These are phyloP conservation scores for Naganishia friedmannii DNA, from an alignment of 768 basidiomycete genomes.

Conservation along the genomic window DNA sequence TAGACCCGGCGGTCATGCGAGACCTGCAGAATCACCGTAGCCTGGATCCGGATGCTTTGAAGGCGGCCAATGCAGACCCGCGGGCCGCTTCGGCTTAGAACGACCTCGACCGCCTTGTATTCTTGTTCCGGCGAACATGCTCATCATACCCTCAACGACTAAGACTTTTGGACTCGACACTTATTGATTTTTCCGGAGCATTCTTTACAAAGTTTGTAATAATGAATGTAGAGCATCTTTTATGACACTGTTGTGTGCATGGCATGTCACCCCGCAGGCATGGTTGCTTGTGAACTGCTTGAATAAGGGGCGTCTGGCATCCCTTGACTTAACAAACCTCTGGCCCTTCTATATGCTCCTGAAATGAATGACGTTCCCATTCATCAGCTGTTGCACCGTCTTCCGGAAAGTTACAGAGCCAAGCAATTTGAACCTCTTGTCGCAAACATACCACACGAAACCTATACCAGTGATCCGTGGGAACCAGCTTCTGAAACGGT, in stretches of 20 bases:
- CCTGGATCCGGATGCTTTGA: constrained; percentile 21
- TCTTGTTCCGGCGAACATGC: not conserved
- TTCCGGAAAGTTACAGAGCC: too few relatives aligned
- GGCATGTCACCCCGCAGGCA: too few relatives aligned
- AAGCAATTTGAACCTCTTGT: too few relatives aligned
- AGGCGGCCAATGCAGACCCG: not conserved
- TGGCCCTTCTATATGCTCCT: too few relatives aligned
- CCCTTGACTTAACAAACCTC: too few relatives aligned
- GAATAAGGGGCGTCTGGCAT: too few relatives aligned
- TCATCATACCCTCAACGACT: constrained; percentile 11
- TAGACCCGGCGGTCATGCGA: constrained; percentile 50
- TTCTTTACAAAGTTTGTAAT: constrained; percentile 9
- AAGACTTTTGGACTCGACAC: not conserved
- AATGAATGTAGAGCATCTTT: not conserved
- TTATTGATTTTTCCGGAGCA: not conserved
- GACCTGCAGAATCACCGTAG: constrained; percentile 41
- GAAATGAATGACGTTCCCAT: too few relatives aligned
- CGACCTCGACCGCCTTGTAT: not conserved
- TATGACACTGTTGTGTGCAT: not conserved
- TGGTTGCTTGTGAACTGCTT: too few relatives aligned
- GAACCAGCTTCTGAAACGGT: too few relatives aligned
- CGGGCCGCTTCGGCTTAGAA: not conserved
- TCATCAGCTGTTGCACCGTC: too few relatives aligned
- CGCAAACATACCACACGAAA: too few relatives aligned
- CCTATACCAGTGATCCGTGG: too few relatives aligned